Conservation (phyloP, 2,329 filamentous ascomycete species). For the Colletotrichum sp. region DNA sequence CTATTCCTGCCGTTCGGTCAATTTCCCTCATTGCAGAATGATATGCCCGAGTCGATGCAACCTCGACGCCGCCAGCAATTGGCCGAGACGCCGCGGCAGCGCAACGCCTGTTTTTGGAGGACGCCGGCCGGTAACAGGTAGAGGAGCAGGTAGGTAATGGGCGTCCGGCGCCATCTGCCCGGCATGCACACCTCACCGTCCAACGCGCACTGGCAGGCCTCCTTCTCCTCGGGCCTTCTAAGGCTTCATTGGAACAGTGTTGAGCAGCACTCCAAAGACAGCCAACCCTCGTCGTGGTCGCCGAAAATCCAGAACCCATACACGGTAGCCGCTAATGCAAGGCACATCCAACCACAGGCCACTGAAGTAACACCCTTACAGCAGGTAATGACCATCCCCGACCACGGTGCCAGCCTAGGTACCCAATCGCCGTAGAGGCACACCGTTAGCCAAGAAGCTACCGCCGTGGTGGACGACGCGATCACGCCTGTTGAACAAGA, state of each 20-base stretch:
- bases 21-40: background rate
- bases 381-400: background rate
- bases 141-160: background rate
- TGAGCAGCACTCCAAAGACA: background rate
- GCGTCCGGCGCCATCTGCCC: constrained; percentile 3
- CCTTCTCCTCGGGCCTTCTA: background rate
- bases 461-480: background rate
- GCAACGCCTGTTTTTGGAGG: background rate
- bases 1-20: background rate
- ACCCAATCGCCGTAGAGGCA: background rate
- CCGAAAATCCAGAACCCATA: constrained; percentile 5
- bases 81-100: background rate
- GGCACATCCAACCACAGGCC: constrained; percentile 19
- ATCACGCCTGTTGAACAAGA: background rate
- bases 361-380: background rate
- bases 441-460: background rate
- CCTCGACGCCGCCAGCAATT: background rate
- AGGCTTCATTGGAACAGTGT: no score
- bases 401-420: background rate
- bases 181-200: background rate
- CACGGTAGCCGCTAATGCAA: constrained; percentile 16
- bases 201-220: background rate
- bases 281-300: constrained; percentile 2
- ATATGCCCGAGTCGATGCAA: background rate
- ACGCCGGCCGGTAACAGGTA: background rate